Evolutionary conservation across 176 grass and related monocot species (phyloP).

Genomic region (Coix lacrymajobi): DNA sequence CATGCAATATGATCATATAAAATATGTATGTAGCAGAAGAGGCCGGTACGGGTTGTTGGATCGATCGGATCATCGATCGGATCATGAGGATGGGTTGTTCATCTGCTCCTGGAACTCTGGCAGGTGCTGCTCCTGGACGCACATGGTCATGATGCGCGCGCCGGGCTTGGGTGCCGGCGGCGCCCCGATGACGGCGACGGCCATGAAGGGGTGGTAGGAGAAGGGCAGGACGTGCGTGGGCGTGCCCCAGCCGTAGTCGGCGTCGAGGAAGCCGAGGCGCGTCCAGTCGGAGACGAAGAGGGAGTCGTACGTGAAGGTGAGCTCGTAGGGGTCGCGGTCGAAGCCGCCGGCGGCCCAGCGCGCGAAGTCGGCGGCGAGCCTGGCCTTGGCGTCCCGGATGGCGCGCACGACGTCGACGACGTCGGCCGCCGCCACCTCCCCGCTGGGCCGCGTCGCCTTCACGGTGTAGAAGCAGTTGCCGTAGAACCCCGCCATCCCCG

Average conservation of each 20-base stretch:
- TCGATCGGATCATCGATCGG: no score
- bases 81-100: constrained; percentile 19
- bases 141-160: constrained; percentile 75
- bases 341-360: constrained; percentile 61
- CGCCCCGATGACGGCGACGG: constrained; percentile 68
- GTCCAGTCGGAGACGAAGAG: constrained; percentile 94
- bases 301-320: constrained; percentile 61
- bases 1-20: no score
- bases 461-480: constrained; percentile 97
- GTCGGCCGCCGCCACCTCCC: constrained; percentile 21
- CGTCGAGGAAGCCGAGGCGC: constrained; percentile 57
- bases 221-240: constrained; percentile 63
- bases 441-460: constrained; percentile 24
- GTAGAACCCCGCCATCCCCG: constrained; percentile 43
- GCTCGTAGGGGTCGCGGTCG: constrained; percentile 56
- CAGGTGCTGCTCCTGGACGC: constrained; percentile 76
- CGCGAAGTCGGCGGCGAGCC: constrained; percentile 48
- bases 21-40: no score
- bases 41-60: no score
- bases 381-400: constrained; percentile 61
- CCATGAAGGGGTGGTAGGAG: constrained; percentile 71
- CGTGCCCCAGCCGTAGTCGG: constrained; percentile 78
- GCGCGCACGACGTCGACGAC: constrained; percentile 54
- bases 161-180: constrained; percentile 59
- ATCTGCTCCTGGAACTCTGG: constrained; percentile 59